Evolutionary conservation across 1,284 basidiomycete species (phyloP).

Genomic region (Ganoderma lucidum): DNA sequence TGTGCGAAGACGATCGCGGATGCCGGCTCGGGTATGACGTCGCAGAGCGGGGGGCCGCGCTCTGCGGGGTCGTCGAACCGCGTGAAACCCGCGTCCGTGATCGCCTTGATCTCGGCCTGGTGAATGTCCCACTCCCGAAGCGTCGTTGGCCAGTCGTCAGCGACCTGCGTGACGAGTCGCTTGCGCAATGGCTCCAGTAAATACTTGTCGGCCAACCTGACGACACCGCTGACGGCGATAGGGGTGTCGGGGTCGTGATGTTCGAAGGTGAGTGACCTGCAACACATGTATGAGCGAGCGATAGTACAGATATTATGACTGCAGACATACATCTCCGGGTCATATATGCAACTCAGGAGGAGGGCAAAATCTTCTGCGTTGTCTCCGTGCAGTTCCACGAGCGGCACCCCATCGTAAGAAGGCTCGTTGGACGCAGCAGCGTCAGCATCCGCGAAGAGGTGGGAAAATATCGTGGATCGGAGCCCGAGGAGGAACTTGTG

Average conservation of each 20-base stretch:
- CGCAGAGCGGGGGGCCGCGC: constrained; percentile 4
- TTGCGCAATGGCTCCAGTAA: constrained; percentile 4
- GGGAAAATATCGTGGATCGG: neutral
- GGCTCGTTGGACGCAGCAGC: neutral
- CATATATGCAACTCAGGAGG: neutral
- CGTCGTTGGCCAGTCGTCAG: neutral
- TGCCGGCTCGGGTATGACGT: constrained; percentile 2
- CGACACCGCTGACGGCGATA: neutral
- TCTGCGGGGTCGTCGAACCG: neutral
- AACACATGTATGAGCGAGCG: neutral
- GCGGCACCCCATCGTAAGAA: neutral
- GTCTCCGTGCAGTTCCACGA: neutral
- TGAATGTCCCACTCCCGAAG: neutral
- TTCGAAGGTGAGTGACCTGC: neutral
- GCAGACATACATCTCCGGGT: neutral
- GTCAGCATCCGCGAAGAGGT: neutral
- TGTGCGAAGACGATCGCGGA: constrained; percentile 64
- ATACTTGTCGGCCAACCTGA: constrained; percentile 8
- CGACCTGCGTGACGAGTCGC: constrained; percentile 3
- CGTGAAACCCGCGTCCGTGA: neutral
- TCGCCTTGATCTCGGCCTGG: neutral
- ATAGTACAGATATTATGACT: too few relatives aligned
- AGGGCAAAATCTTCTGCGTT: neutral
- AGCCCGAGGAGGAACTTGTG: constrained; percentile 7
- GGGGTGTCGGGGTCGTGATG: neutral